Conservation (phyloP, 345 rosid genomes). For the Leavenworthia alabamica region DNA sequence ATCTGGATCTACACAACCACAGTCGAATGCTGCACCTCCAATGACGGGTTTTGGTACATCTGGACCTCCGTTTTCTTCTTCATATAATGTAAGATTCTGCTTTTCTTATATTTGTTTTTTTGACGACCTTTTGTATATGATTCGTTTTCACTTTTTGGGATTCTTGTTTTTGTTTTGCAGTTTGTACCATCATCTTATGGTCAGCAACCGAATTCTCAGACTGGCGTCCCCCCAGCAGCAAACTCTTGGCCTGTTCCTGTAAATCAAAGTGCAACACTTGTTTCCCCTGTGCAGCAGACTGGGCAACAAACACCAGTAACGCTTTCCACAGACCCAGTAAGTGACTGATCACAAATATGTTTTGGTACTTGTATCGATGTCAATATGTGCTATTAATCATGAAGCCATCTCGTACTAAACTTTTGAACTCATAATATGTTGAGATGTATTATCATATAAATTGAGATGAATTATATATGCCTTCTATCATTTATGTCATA, state of each 20-base stretch:
- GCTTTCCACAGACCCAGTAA: conserved; percentile 52
- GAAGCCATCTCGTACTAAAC: not conserved
- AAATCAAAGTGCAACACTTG: conserved; percentile 44
- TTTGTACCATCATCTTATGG: conserved; percentile 56
- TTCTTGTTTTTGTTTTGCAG: conserved; percentile 34
- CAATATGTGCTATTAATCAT: not conserved
- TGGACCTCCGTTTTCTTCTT: conserved; percentile 47
- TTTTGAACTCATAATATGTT: not conserved
- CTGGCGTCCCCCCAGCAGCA: conserved; percentile 36
- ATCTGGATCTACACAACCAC: conserved; percentile 49
- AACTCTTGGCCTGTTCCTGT: conserved; percentile 65
- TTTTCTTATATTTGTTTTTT: conserved; percentile 1
- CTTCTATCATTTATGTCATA: not conserved
- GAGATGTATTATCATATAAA: not conserved
- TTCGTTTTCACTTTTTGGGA: not conserved
- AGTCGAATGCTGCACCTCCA: conserved; percentile 39
- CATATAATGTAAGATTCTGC: conserved; percentile 48
- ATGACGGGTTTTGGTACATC: conserved; percentile 45
- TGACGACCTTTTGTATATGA: not conserved
- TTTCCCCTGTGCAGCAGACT: conserved; percentile 42
- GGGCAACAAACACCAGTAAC: conserved; percentile 49
- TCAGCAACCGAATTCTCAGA: conserved; percentile 55
- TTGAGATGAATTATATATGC: not conserved
- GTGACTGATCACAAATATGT: conserved; percentile 7
- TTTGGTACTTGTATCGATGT: not conserved